Percentiles rank a stretch among this genome's conserved stretches.
Evolutionary conservation across 768 basidiomycete genomes (phyloP).

Genomic region (Omphalotus guepiniiformis): DNA sequence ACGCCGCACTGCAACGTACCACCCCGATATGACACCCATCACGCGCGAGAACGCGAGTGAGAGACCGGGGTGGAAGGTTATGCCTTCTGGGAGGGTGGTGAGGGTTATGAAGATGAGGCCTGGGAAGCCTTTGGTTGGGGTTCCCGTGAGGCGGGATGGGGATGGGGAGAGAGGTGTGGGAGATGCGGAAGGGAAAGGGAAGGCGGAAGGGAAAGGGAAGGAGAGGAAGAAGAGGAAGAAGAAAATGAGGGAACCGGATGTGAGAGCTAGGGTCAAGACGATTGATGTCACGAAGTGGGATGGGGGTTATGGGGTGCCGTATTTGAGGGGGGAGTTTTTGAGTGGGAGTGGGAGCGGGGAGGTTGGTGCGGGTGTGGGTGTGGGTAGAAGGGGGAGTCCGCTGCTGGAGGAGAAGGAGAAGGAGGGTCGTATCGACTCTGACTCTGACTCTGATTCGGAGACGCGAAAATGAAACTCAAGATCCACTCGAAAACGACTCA

Average conservation of each 20-base stretch:
- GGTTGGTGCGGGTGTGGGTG: conserved; percentile 5
- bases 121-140: conserved; percentile 46
- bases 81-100: conserved; percentile 60
- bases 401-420: conserved; percentile 14
- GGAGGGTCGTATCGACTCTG: conserved; percentile 10
- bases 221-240: conserved; percentile 39
- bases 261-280: conserved; percentile 53
- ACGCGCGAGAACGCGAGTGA: conserved; percentile 51
- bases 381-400: conserved; percentile 16
- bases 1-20: conserved; percentile 24
- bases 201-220: conserved; percentile 14
- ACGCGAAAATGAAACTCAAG: conserved; percentile 14
- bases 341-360: too few relatives aligned
- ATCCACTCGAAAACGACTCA: conserved; percentile 12
- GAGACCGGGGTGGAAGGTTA: conserved; percentile 66
- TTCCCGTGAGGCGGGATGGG: conserved; percentile 16
- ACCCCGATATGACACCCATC: conserved; percentile 58
- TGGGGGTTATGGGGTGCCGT: conserved; percentile 58
- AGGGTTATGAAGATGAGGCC: conserved; percentile 72
- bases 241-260: conserved; percentile 44
- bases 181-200: conserved; percentile 37
- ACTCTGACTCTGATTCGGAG: conserved; percentile 10
- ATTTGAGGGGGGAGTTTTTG: conserved; percentile 62
- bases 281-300: conserved; percentile 76
- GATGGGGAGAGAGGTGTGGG: conserved; percentile 34